These are phyloP conservation scores for Lyophyllum decastes DNA, from an alignment of 768 basidiomycete species.

Conservation along the genomic window DNA sequence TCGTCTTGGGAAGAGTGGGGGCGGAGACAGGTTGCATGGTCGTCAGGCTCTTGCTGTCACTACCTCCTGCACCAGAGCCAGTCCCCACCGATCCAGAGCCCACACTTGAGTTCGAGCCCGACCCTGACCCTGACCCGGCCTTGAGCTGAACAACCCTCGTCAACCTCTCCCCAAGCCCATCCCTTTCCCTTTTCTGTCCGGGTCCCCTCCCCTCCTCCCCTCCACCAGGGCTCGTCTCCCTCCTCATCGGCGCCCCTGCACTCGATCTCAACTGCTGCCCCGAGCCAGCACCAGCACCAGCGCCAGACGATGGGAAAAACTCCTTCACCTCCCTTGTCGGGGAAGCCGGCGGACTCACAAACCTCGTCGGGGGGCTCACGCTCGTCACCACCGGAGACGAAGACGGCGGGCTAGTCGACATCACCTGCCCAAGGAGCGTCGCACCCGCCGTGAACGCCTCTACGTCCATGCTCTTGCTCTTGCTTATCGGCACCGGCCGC, in stretches of 20 bases:
- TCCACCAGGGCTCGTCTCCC: slow-evolving; percentile 2
- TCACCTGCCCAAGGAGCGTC: slow-evolving; percentile 22
- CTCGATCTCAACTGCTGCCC: slow-evolving; percentile 1
- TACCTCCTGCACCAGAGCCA: background rate
- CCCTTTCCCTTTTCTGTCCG: slow-evolving; percentile 30
- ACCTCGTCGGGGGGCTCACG: slow-evolving; percentile 32
- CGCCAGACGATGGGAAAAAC: background rate
- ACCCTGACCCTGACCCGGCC: slow-evolving; percentile 1
- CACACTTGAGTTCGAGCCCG: slow-evolving; percentile 1
- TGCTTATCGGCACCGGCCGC: slow-evolving; percentile 11
- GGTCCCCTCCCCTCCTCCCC: background rate
- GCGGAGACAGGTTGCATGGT: background rate
- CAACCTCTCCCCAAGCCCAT: slow-evolving; percentile 43
- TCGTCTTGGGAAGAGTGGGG: background rate
- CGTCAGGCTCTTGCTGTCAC: background rate
- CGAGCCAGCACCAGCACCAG: slow-evolving; percentile 16
- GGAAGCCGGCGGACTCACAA: slow-evolving; percentile 36
- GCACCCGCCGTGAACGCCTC: slow-evolving; percentile 41
- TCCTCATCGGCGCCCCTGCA: background rate
- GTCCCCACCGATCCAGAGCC: background rate
- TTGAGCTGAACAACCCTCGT: slow-evolving; percentile 36
- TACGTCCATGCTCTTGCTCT: slow-evolving; percentile 20
- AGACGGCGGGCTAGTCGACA: slow-evolving; percentile 18
- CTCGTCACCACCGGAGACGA: slow-evolving; percentile 9
- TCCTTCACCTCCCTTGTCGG: slow-evolving; percentile 24